Evolutionary conservation across 345 rosid genomes (phyloP).

Genomic region (Eucalyptus cloeziana): DNA sequence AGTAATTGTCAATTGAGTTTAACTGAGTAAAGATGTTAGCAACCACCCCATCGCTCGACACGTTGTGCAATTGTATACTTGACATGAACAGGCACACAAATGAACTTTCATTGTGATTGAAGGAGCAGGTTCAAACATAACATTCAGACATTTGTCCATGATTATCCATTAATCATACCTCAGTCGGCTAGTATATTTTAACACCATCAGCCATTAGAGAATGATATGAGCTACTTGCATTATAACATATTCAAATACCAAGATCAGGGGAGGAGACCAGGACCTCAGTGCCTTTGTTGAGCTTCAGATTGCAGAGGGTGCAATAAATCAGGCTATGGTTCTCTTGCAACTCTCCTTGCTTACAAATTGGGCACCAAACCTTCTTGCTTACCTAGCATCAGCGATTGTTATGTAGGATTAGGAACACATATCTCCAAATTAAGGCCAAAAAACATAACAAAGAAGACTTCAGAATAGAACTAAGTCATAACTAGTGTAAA

Average conservation of each 20-base stretch:
- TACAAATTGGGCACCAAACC: conserved; percentile 91
- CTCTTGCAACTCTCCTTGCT: conserved; percentile 69
- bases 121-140: not conserved
- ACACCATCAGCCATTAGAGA: not conserved
- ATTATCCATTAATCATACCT: not conserved
- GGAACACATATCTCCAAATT: not conserved
- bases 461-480: not conserved
- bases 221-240: not conserved
- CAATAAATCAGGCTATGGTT: conserved; percentile 43
- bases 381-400: conserved; percentile 27
- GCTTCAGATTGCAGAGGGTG: conserved; percentile 49
- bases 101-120: not conserved
- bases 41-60: not conserved
- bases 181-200: not conserved
- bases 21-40: not conserved
- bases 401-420: not conserved
- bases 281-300: conserved; percentile 63
- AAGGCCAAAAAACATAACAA: not conserved
- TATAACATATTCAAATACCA: not conserved
- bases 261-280: not conserved
- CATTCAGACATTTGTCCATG: not conserved
- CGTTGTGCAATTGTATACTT: not conserved
- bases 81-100: not conserved
- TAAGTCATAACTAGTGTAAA: not conserved
- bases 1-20: not conserved